Evolutionary conservation across 1,284 basidiomycete genomes (phyloP).

Genomic region (Cystobasidium sp.): DNA sequence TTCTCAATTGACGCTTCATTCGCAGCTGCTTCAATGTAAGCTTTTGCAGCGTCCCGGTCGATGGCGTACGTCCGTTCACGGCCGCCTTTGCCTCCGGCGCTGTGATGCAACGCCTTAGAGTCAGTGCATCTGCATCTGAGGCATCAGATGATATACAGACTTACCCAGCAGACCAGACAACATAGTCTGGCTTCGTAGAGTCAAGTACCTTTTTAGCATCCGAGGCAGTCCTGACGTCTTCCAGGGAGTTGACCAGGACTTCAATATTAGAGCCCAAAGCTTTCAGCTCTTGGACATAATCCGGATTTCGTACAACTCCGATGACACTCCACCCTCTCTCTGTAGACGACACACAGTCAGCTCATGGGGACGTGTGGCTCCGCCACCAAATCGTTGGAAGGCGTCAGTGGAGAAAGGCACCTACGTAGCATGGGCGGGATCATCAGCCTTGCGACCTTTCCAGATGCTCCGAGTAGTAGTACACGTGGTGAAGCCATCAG

Average conservation of each 20-base stretch:
- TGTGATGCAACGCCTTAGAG: conserved; percentile 56
- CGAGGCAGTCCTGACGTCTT: conserved; percentile 21
- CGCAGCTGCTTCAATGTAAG: conserved; percentile 47
- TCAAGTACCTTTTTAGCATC: conserved; percentile 32
- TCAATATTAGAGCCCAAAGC: conserved; percentile 6
- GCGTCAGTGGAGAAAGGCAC: background rate
- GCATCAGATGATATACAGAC: background rate
- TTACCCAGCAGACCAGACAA: conserved; percentile 36
- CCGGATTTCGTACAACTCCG: conserved; percentile 34
- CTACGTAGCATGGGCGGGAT: conserved; percentile 31
- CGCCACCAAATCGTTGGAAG: conserved; percentile 4
- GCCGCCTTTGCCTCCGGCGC: conserved; percentile 70
- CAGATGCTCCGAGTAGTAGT: conserved; percentile 40
- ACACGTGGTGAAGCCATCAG: conserved; percentile 25
- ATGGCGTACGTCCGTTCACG: conserved; percentile 69
- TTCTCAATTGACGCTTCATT: conserved; percentile 65
- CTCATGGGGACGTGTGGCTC: background rate
- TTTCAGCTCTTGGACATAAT: conserved; percentile 14
- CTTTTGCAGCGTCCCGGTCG: conserved; percentile 62
- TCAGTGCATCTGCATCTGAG: background rate
- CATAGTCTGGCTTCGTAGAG: conserved; percentile 26
- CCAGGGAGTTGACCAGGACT: conserved; percentile 32
- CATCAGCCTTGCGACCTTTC: conserved; percentile 34
- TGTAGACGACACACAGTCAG: background rate
- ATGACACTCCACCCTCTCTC: conserved; percentile 31